Percentiles rank a stretch among this genome's conserved stretches.
These are phyloP conservation scores for Cercophora sp. DNA, from an alignment of 495 filamentous ascomycete species.

Conservation along the genomic window DNA sequence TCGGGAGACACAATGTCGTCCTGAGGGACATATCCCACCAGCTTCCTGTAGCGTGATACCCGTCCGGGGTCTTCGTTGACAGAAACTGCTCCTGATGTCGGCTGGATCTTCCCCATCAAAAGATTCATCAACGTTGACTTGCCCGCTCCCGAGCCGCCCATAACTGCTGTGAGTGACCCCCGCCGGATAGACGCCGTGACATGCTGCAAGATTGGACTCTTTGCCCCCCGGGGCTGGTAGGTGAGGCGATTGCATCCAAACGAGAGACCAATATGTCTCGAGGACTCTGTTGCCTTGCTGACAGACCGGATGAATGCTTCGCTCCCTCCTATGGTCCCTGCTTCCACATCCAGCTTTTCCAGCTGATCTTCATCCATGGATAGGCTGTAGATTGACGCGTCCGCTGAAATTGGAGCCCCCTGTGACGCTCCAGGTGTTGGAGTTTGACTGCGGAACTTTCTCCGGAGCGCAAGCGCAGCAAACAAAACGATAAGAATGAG, in stretches of 20 bases:
- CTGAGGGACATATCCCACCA: conserved; percentile 55
- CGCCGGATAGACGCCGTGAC: conserved; percentile 48
- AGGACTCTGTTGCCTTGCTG: conserved; percentile 41
- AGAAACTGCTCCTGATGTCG: conserved; percentile 40
- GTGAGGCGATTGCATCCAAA: conserved; percentile 46
- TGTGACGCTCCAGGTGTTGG: too few relatives aligned
- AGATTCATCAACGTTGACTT: conserved; percentile 53
- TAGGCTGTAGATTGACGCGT: background rate
- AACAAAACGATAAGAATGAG: conserved; percentile 30
- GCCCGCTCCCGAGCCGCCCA: conserved; percentile 49
- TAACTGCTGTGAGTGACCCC: conserved; percentile 47
- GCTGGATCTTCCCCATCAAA: conserved; percentile 43
- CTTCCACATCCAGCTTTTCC: conserved; percentile 17
- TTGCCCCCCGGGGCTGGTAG: conserved; percentile 39
- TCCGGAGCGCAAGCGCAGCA: conserved; percentile 24
- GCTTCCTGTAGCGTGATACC: conserved; percentile 47
- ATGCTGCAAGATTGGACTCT: conserved; percentile 43
- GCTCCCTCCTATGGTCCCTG: conserved; percentile 31
- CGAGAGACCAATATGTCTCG: conserved; percentile 46
- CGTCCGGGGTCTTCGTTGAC: conserved; percentile 47
- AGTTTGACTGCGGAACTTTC: conserved; percentile 12
- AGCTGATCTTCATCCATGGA: background rate
- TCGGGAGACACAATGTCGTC: conserved; percentile 49
- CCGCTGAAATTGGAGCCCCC: too few relatives aligned
- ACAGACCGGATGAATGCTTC: conserved; percentile 49